Evolutionary conservation across 2,329 filamentous ascomycete genomes (phyloP).

Genomic region (Venturia aucupariae): DNA sequence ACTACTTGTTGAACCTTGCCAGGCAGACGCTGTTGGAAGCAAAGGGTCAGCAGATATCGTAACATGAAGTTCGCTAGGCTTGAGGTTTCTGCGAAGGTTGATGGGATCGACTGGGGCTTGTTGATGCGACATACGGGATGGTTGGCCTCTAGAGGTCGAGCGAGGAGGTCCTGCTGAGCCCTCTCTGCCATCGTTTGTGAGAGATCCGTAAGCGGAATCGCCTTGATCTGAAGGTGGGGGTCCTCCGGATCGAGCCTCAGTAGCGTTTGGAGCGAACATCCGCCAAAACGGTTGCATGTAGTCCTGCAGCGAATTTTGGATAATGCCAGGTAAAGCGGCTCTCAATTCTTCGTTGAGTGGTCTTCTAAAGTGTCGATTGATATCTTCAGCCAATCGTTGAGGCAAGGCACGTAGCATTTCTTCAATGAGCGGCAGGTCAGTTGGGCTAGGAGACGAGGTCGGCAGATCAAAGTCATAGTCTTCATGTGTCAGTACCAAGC

Average conservation of each 20-base stretch:
- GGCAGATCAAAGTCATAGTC: slow-evolving; percentile 13
- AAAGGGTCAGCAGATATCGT: not conserved
- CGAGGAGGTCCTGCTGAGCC: slow-evolving; percentile 1
- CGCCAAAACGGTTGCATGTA: slow-evolving; percentile 12
- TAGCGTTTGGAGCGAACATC: slow-evolving; percentile 3
- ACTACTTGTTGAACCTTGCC: slow-evolving; percentile 4
- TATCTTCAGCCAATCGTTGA: slow-evolving; percentile 10
- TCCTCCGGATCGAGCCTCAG: slow-evolving; percentile 5
- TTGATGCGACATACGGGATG: not conserved
- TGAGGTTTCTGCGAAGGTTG: not conserved
- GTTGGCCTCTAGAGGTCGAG: not conserved
- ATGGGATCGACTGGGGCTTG: not conserved
- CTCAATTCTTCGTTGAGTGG: slow-evolving; percentile 10
- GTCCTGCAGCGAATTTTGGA: slow-evolving; percentile 9
- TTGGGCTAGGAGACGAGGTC: slow-evolving; percentile 10
- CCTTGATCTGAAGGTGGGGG: slow-evolving; percentile 11
- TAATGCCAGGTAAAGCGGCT: slow-evolving; percentile 11
- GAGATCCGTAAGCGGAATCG: slow-evolving; percentile 12
- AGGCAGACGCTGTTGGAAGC: not conserved
- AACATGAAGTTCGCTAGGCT: not conserved
- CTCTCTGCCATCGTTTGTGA: slow-evolving; percentile 3
- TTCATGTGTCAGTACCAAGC: not conserved
- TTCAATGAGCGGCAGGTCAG: slow-evolving; percentile 11
- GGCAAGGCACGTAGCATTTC: slow-evolving; percentile 10
- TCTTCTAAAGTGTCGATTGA: slow-evolving; percentile 5